Percentiles rank a stretch among this genome's conserved stretches.
phyloP scores from a whole-genome alignment of 441 rosid species.

The Capsella rubella region DNA sequence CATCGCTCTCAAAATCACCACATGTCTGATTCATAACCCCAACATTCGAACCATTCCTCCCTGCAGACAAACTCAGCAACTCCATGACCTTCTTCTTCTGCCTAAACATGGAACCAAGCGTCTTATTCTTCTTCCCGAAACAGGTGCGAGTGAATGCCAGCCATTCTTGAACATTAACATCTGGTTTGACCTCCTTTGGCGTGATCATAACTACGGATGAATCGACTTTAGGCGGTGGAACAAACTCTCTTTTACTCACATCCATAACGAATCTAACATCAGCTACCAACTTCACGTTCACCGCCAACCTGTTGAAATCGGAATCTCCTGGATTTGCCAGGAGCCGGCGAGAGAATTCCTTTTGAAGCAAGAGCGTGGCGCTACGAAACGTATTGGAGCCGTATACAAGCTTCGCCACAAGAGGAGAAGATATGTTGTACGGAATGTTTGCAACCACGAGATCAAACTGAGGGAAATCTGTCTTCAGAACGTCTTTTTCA shows the following conservation, averaged over 20 bases:
- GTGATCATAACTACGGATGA: constrained; percentile 82
- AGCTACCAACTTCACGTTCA: constrained; percentile 80
- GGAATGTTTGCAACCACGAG: constrained; percentile 89
- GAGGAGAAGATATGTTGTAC: constrained; percentile 84
- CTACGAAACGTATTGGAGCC: constrained; percentile 65
- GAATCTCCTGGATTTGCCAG: constrained; percentile 88
- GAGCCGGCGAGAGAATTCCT: constrained; percentile 84
- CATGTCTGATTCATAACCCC: constrained; percentile 4
- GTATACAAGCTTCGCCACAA: constrained; percentile 79
- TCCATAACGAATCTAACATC: constrained; percentile 81
- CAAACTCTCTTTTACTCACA: constrained; percentile 91
- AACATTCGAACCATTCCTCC: constrained; percentile 17
- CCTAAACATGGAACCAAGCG: constrained; percentile 84
- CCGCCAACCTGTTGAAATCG: constrained; percentile 85
- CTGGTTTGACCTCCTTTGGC: constrained; percentile 65
- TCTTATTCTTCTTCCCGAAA: constrained; percentile 84
- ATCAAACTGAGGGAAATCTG: constrained; percentile 73
- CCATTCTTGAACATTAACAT: constrained; percentile 44
- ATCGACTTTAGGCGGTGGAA: constrained; percentile 89
- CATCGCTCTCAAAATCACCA: constrained; percentile 31
- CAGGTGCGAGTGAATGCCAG: constrained; percentile 61
- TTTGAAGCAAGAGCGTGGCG: constrained; percentile 85
- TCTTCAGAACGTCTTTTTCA: constrained; percentile 77
- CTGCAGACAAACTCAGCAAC: constrained; percentile 53
- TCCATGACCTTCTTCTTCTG: constrained; percentile 86